Evolutionary conservation across 495 filamentous ascomycete species (phyloP).

Genomic region (Aspergillus carlsbadensis): DNA sequence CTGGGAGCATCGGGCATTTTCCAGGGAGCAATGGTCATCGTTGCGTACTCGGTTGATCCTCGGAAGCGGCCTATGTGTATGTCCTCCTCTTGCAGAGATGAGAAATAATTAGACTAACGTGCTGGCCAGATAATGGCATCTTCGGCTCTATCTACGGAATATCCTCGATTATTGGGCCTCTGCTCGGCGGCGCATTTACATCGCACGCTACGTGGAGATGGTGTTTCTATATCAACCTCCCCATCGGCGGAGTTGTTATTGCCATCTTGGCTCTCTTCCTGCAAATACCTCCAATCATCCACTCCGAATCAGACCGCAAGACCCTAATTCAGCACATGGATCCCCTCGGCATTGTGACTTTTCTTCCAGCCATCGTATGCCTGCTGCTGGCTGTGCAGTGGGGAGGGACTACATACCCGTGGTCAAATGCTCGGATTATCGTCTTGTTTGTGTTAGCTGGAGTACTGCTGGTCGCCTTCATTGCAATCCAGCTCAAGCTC

Average conservation of each 20-base stretch:
- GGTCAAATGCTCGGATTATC: too few species aligned
- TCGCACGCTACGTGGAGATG: slow-evolving; percentile 68
- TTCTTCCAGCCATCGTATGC: slow-evolving; percentile 32
- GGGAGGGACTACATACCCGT: slow-evolving; percentile 32
- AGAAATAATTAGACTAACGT: too few species aligned
- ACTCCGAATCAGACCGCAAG: slow-evolving; percentile 2
- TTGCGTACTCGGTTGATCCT: slow-evolving; percentile 54
- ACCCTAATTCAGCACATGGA: slow-evolving; percentile 27
- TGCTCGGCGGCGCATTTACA: slow-evolving; percentile 58
- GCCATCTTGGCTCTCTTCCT: slow-evolving; percentile 43
- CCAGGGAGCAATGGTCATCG: neutral
- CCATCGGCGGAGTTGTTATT: slow-evolving; percentile 50
- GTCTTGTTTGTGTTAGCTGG: too few species aligned
- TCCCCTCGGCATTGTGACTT: slow-evolving; percentile 25
- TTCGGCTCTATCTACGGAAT: slow-evolving; percentile 70
- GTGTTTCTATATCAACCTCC: slow-evolving; percentile 80
- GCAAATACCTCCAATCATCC: slow-evolving; percentile 30
- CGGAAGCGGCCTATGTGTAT: slow-evolving; percentile 58
- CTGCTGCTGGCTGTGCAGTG: slow-evolving; percentile 40
- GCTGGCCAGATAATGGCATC: slow-evolving; percentile 17
- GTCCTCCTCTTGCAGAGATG: slow-evolving; percentile 34
- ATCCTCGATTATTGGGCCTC: slow-evolving; percentile 62
- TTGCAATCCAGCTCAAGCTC: neutral
- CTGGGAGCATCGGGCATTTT: slow-evolving; percentile 67
- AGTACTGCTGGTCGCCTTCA: neutral